Evolutionary conservation across 768 basidiomycete species (phyloP).

Genomic region (Boletus coccyginus): DNA sequence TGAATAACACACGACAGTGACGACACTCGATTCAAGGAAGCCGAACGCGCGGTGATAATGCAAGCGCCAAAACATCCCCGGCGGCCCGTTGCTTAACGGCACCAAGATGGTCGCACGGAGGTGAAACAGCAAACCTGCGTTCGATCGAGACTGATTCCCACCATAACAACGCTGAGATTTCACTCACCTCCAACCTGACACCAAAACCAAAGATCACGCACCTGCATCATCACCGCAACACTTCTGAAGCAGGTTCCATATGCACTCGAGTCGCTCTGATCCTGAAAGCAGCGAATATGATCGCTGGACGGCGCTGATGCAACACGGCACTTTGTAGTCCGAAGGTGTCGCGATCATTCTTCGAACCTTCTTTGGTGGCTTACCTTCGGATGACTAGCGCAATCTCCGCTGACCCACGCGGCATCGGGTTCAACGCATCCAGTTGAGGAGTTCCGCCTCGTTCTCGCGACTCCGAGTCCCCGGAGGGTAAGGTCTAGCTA

Average conservation of each 20-base stretch:
- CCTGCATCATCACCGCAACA: not conserved
- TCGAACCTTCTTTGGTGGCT: conserved; percentile 14
- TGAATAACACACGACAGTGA: not conserved
- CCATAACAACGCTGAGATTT: not conserved
- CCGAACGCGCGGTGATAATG: conserved; percentile 13
- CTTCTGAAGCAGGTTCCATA: not conserved
- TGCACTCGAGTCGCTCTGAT: not conserved
- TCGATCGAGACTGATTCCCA: conserved; percentile 5
- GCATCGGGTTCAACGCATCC: not conserved
- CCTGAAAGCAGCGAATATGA: not conserved
- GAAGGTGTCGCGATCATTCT: conserved; percentile 18
- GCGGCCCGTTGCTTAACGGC: conserved; percentile 17
- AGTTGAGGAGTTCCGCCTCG: not conserved
- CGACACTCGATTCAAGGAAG: conserved; percentile 15
- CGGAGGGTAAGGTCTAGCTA: not conserved
- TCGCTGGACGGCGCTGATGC: not conserved
- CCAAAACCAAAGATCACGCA: not conserved
- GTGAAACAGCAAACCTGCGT: conserved; percentile 4
- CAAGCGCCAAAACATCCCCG: not conserved
- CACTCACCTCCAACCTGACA: not conserved
- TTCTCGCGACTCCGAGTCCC: not conserved
- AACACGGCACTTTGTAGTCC: conserved; percentile 8
- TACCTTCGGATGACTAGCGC: conserved; percentile 10
- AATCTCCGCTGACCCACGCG: conserved; percentile 14
- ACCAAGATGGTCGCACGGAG: conserved; percentile 12